Evolutionary conservation across 225 moss, liverwort and hornwort species (phyloP), one percentile per base, ranked within the genome.

Genomic region (Pleurozium schreberi): DNA sequence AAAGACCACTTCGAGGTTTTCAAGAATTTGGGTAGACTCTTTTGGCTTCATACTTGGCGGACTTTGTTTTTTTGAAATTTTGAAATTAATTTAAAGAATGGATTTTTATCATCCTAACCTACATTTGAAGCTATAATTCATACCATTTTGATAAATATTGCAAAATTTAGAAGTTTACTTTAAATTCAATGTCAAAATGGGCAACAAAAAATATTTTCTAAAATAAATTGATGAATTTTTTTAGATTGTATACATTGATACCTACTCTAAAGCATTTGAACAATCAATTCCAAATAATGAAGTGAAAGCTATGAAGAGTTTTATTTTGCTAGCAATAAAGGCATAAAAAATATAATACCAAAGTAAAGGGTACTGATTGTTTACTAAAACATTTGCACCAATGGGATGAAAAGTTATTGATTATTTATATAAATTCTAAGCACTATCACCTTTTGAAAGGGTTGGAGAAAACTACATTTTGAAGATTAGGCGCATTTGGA

Each of bases 201-300:
- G 4, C 0, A 20, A 0, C 0, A 31, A 47, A 74, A 47, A 7
- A 18, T 10, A 18, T 10, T 14, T 23, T 7, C 2, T 8, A 0
- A 23, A 38, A 3, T 4, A 22, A 0, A 74, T 7, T 18, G 31
- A 11, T 7, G 47, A 74, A 74, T 10, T 18, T 19, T 47, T 0
- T 74, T 47, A 18, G 3, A 14, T 50, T 11, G 2, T 23, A 23
- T 38, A 9, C 36, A 77, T 77, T 38, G 3, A 15, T 53, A 15
- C 0, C 5, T 8, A 77, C 1, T 25, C 10, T 5, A 77, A 53
- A 36, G 55, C 1, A 53, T 53, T 9, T 53, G 36, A 38, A 2
- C 15, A 38, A 38, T 25, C 10, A 53, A 55, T 77, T 38, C 1
- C 1, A 0, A 38, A 53, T 76, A 53, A 25, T 25, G 38, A 77